Conservation (phyloP, 2,329 filamentous ascomycete genomes). For the Chrysoporthe cubensis region DNA sequence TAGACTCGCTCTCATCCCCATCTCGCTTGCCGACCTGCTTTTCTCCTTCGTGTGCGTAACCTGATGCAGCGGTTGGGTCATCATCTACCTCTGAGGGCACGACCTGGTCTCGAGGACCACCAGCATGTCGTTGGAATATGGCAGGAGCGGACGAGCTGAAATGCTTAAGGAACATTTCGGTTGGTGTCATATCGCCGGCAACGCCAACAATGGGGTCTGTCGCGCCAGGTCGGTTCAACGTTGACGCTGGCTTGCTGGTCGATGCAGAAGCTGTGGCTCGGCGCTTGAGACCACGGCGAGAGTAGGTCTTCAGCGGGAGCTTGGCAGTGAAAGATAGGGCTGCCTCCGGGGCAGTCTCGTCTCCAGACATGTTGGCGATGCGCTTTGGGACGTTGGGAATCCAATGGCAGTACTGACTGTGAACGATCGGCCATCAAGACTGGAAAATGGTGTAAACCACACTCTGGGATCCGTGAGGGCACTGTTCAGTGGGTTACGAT, state of each 20-base stretch:
- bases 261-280: neutral
- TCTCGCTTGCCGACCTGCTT: neutral
- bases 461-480: neutral
- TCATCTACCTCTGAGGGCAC: neutral
- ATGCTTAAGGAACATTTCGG: slow-evolving; percentile 22
- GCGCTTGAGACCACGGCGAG: slow-evolving; percentile 20
- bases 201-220: neutral
- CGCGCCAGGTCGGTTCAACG: neutral
- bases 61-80: neutral
- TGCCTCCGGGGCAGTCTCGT: neutral
- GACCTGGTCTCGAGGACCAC: neutral
- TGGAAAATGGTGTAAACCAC: neutral
- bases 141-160: slow-evolving; percentile 18
- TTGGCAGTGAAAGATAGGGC: neutral
- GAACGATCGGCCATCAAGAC: neutral
- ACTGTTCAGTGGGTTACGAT: neutral
- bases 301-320: slow-evolving; percentile 17
- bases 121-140: neutral
- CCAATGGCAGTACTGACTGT: neutral
- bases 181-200: slow-evolving; percentile 11
- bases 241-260: neutral
- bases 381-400: neutral
- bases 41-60: neutral
- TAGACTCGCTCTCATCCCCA: neutral
- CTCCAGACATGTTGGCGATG: neutral